Evolutionary conservation across 108 stramenopile species (phyloP).

Genomic region (Skeletonema costatum): DNA sequence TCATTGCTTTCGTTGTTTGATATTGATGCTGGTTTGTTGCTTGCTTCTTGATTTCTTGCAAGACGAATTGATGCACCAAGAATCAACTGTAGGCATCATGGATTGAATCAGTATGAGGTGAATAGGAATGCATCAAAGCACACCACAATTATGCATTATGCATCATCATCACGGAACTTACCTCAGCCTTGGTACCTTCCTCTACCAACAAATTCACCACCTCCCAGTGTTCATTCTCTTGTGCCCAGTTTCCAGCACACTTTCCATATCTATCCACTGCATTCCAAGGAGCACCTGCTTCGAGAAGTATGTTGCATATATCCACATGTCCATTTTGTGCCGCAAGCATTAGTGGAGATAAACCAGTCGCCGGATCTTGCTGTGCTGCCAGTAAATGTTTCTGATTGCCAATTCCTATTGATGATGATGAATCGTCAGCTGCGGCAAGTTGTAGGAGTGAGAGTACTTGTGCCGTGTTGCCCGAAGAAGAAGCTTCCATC

Average conservation of each 20-base stretch:
- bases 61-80: conserved; percentile 69
- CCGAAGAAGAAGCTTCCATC: conserved; percentile 35
- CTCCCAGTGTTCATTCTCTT: conserved; percentile 71
- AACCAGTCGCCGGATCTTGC: conserved; percentile 73
- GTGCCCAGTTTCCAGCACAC: conserved; percentile 93
- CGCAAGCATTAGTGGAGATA: conserved; percentile 81
- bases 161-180: background rate
- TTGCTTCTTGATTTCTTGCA: conserved; percentile 15
- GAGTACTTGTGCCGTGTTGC: conserved; percentile 6
- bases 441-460: conserved; percentile 24
- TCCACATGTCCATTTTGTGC: conserved; percentile 55
- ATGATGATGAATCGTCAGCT: conserved; percentile 2
- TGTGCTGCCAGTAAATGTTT: conserved; percentile 55
- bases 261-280: conserved; percentile 80
- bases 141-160: background rate
- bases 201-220: conserved; percentile 85
- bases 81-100: conserved; percentile 46
- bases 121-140: background rate
- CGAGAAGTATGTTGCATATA: conserved; percentile 56
- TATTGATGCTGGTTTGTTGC: background rate
- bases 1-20: background rate
- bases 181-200: conserved; percentile 72
- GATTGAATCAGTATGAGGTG: background rate
- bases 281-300: conserved; percentile 91
- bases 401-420: background rate